Conservation (phyloP, 2,329 filamentous ascomycete species). For the Sarocladium kiliense region DNA sequence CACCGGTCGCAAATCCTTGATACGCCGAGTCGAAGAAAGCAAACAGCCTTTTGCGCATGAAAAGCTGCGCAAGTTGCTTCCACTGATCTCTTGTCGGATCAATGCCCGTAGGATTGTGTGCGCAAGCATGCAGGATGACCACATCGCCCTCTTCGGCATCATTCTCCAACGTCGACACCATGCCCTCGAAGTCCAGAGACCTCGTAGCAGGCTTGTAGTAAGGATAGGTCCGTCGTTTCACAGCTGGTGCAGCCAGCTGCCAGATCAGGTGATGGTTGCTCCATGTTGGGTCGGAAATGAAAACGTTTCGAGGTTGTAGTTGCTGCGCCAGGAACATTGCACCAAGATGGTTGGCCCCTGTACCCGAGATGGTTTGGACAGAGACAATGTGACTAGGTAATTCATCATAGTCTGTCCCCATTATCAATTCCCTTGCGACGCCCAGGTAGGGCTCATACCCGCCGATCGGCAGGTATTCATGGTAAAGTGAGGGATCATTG, state of each 20-base stretch:
- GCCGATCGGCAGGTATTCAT: too few species aligned
- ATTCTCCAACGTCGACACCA: conserved; percentile 22
- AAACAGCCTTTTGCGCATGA: conserved; percentile 18
- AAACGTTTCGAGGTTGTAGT: conserved; percentile 22
- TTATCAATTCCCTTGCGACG: conserved; percentile 16
- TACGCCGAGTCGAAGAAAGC: conserved; percentile 29
- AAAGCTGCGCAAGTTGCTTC: conserved; percentile 23
- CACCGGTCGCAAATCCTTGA: conserved; percentile 29
- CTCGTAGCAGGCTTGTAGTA: conserved; percentile 27
- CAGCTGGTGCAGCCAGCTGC: conserved; percentile 24
- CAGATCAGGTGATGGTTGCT: conserved; percentile 34
- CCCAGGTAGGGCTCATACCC: conserved; percentile 22
- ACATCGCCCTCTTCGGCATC: conserved; percentile 13
- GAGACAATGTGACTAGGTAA: conserved; percentile 23
- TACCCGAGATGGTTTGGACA: conserved; percentile 34
- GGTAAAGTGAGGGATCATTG: conserved; percentile 34
- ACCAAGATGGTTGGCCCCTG: conserved; percentile 31
- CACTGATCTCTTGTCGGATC: conserved; percentile 24
- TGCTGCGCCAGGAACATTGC: conserved; percentile 25
- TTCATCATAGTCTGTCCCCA: not conserved
- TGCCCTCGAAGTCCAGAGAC: conserved; percentile 26
- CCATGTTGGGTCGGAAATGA: conserved; percentile 36
- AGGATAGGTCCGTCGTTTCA: conserved; percentile 20
- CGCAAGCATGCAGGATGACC: conserved; percentile 35
- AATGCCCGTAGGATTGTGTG: conserved; percentile 37